phyloP scores from a whole-genome alignment of 495 filamentous ascomycete species.

The Evernia prunastri region DNA sequence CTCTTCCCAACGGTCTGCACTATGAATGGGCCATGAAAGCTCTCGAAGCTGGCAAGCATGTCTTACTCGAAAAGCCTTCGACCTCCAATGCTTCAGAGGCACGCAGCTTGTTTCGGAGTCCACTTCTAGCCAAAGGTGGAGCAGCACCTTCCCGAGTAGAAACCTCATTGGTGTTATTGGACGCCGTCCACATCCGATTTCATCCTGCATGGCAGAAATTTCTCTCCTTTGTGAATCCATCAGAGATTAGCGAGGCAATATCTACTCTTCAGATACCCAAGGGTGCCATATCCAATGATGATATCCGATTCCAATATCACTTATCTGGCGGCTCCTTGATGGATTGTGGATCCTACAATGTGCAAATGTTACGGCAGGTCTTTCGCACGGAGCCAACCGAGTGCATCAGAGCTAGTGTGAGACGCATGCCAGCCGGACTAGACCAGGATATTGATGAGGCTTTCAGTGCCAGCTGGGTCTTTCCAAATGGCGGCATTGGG shows the following conservation, averaged over 20 bases:
- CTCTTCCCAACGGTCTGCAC: slow-evolving; percentile 44
- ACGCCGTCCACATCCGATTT: slow-evolving; percentile 54
- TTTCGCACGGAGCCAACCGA: slow-evolving; percentile 15
- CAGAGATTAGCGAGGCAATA: slow-evolving; percentile 1
- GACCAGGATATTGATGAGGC: slow-evolving; percentile 34
- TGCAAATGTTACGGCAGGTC: background rate
- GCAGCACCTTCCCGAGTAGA: no score
- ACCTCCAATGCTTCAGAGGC: slow-evolving; percentile 39
- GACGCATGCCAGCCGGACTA: background rate
- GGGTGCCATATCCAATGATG: slow-evolving; percentile 27
- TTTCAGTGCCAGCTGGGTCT: slow-evolving; percentile 38
- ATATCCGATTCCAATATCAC: slow-evolving; percentile 52
- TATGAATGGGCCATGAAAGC: slow-evolving; percentile 35
- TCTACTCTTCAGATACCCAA: slow-evolving; percentile 1
- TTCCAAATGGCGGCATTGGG: slow-evolving; percentile 39
- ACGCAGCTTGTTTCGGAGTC: slow-evolving; percentile 26
- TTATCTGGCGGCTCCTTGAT: slow-evolving; percentile 47
- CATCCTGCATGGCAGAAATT: slow-evolving; percentile 50
- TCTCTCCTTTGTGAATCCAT: slow-evolving; percentile 26
- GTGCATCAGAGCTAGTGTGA: background rate
- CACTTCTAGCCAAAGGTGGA: no score
- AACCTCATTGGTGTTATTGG: slow-evolving; percentile 49
- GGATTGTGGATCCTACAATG: slow-evolving; percentile 22
- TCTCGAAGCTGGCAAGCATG: slow-evolving; percentile 41
- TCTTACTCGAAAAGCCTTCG: slow-evolving; percentile 45